Percentiles rank a stretch among this genome's conserved stretches.
Evolutionary conservation across 2,329 filamentous ascomycete species (phyloP).

Genomic region (Colletotrichum horii): DNA sequence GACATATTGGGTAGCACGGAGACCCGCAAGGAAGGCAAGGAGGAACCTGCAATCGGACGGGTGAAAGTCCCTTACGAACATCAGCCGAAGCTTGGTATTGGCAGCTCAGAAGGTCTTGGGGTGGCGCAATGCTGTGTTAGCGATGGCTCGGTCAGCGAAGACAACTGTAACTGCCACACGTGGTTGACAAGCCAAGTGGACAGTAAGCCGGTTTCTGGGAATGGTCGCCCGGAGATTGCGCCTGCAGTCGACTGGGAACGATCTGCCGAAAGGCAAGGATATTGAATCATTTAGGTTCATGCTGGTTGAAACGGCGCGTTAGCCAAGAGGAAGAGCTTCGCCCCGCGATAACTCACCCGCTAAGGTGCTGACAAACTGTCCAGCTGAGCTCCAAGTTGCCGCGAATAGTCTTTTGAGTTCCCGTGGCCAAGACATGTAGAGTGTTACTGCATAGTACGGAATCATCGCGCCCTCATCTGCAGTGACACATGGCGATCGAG

Average conservation of each 20-base stretch:
- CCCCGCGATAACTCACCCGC: neutral
- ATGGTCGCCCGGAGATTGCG: slow-evolving; percentile 3
- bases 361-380: neutral
- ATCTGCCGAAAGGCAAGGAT: neutral
- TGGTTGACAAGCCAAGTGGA: neutral
- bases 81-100: neutral
- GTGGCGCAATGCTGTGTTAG: slow-evolving; percentile 7
- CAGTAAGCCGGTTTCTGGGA: neutral
- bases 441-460: neutral
- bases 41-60: neutral
- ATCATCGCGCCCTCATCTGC: neutral
- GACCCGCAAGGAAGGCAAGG: neutral
- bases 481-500: neutral
- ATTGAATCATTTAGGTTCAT: slow-evolving; percentile 4
- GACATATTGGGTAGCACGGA: neutral
- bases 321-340: neutral
- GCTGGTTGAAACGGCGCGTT: neutral
- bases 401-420: neutral
- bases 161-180: neutral
- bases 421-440: neutral
- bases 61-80: neutral
- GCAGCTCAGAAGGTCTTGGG: neutral
- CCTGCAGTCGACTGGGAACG: neutral
- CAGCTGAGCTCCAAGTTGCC: neutral
- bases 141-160: slow-evolving; percentile 2